Evolutionary conservation across 2,329 filamentous ascomycete species (phyloP).

Genomic region (Neonectria punicea): DNA sequence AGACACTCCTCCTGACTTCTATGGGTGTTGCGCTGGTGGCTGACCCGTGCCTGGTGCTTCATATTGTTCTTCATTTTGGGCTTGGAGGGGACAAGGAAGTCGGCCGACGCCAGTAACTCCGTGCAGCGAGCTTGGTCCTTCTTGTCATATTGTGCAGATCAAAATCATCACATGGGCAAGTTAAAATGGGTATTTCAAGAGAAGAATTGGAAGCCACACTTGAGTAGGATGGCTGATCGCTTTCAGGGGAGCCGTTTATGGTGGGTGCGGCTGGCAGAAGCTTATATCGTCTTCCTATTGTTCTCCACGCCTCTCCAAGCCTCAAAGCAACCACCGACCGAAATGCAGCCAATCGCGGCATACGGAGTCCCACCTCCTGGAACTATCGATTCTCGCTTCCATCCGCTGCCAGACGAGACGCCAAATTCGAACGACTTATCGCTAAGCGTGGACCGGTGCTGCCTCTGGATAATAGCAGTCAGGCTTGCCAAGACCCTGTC

Average conservation of each 20-base stretch:
- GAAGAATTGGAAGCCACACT: conserved; percentile 1
- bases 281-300: conserved; percentile 47
- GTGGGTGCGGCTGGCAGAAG: conserved; percentile 28
- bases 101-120: background rate
- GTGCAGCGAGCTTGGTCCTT: background rate
- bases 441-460: background rate
- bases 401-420: background rate
- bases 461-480: background rate
- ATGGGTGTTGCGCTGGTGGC: background rate
- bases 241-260: conserved; percentile 18
- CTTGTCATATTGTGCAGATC: background rate
- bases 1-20: background rate
- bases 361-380: background rate
- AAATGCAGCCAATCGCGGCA: background rate
- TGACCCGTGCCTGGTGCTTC: conserved; percentile 2
- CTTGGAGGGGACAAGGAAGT: background rate
- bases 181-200: background rate
- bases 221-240: conserved; percentile 16
- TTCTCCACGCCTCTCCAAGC: conserved; percentile 26
- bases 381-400: background rate
- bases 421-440: background rate
- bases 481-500: conserved; percentile 4
- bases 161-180: conserved; percentile 1
- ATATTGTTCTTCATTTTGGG: conserved; percentile 24
- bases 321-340: background rate